A percentile compares a stretch with the other conserved stretches of the same genome.
Evolutionary conservation across 768 basidiomycete genomes (phyloP).

Genomic region (Clitopilus hobsonii): DNA sequence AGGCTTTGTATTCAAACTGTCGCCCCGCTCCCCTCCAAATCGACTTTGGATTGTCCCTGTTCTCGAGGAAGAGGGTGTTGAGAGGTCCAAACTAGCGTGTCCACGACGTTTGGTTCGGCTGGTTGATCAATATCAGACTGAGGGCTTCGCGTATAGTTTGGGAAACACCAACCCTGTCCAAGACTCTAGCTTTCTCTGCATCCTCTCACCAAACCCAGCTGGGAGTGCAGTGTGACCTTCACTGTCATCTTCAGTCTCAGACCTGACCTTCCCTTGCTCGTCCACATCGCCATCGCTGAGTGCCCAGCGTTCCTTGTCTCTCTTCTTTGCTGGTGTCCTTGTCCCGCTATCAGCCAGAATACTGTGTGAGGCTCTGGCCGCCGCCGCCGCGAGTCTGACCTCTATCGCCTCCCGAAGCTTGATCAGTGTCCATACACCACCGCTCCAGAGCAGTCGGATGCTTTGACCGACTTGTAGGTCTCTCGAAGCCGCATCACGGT

Average conservation of each 20-base stretch:
- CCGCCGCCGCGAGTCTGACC: constrained; percentile 10
- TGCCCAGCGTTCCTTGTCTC: constrained; percentile 17
- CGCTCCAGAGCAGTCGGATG: constrained; percentile 40
- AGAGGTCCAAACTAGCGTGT: constrained; percentile 13
- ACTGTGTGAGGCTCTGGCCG: constrained; percentile 5
- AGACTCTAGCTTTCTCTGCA: constrained; percentile 38
- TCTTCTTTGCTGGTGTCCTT: constrained; percentile 13
- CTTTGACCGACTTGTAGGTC: constrained; percentile 31
- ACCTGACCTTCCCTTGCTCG: constrained; percentile 17
- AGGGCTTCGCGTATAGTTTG: neutral
- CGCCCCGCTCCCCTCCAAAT: neutral
- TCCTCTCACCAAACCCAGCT: constrained; percentile 26
- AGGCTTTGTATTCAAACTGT: neutral
- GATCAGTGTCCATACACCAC: constrained; percentile 31
- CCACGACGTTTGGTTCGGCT: constrained; percentile 21
- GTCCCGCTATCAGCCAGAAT: constrained; percentile 10
- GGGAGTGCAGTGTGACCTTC: constrained; percentile 18
- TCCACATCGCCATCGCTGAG: constrained; percentile 39
- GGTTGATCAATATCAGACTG: constrained; percentile 1
- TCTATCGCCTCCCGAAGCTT: constrained; percentile 26
- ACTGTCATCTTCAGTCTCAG: constrained; percentile 45
- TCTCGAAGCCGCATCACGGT: constrained; percentile 18
- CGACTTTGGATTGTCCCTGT: constrained; percentile 3
- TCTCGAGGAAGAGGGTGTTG: constrained; percentile 7
- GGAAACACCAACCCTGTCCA: constrained; percentile 36